A percentile compares a stretch with the other conserved stretches of the same genome.
Evolutionary conservation across 495 filamentous ascomycete species (phyloP).

Genomic region (Penicillium mononematosum): DNA sequence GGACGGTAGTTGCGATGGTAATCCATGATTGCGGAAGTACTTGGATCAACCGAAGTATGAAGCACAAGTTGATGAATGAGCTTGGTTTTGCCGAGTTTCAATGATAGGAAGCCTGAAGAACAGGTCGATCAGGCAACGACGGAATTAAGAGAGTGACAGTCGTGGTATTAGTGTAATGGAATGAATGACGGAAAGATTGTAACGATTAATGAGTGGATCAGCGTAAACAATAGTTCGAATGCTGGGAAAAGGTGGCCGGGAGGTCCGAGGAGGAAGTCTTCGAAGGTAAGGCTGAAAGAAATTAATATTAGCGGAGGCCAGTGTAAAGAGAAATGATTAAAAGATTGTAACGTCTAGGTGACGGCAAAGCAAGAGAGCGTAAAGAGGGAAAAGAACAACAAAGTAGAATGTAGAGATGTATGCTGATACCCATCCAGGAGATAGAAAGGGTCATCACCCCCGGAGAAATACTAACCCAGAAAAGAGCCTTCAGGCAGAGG

Average conservation of each 20-base stretch:
- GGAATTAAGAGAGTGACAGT: conserved; percentile 56
- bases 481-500: conserved; percentile 49
- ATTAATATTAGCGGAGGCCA: conserved; percentile 37
- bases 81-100: conserved; percentile 22
- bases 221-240: conserved; percentile 41
- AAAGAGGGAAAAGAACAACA: conserved; percentile 7
- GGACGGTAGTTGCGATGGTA: conserved; percentile 57
- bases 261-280: conserved; percentile 40
- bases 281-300: conserved; percentile 46
- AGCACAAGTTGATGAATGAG: conserved; percentile 16
- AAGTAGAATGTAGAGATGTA: conserved; percentile 22
- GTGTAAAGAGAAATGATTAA: conserved; percentile 15
- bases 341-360: conserved; percentile 20
- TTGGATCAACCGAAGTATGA: conserved; percentile 6
- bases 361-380: conserved; percentile 6
- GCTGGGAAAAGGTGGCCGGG: conserved; percentile 38
- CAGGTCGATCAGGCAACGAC: conserved; percentile 43
- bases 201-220: conserved; percentile 46
- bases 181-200: conserved; percentile 59
- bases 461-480: conserved; percentile 47
- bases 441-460: conserved; percentile 24
- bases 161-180: conserved; percentile 44
- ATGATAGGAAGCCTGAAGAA: conserved; percentile 40
- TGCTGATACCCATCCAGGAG: conserved; percentile 27
- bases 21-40: conserved; percentile 61